Conservation (phyloP, 805 yeast species). For the Suhomyces faveliae region DNA sequence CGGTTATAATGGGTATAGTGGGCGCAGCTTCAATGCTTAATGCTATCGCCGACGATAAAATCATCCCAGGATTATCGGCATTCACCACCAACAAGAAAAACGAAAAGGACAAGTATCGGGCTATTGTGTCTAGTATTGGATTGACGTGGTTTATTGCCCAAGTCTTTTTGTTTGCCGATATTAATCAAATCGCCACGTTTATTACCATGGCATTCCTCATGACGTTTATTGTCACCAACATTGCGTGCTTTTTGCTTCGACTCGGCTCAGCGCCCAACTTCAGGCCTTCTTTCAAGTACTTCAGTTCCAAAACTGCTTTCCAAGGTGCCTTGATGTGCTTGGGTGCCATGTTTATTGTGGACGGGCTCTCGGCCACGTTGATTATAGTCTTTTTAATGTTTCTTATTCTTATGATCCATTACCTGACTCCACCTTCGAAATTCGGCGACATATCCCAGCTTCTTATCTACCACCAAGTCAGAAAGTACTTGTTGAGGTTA, state of each 20-base stretch:
- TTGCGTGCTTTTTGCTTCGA: conserved; percentile 87
- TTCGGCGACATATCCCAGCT: conserved; percentile 99
- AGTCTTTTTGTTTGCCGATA: conserved; percentile 80
- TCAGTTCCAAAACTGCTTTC: conserved; percentile 78
- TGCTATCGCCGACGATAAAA: conserved; percentile 86
- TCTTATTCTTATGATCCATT: conserved; percentile 78
- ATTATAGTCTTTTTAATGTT: conserved; percentile 64
- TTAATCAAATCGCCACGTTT: conserved; percentile 90
- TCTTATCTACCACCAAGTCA: conserved; percentile 91
- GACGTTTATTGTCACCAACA: conserved; percentile 92
- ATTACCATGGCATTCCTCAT: conserved; percentile 96
- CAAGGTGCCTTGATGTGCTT: conserved; percentile 69
- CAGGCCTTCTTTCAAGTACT: conserved; percentile 90
- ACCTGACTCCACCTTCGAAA: conserved; percentile 88
- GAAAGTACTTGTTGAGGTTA: conserved; percentile 80
- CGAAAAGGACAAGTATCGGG: conserved; percentile 42
- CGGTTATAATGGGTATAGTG: conserved; percentile 91
- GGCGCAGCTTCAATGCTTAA: conserved; percentile 92
- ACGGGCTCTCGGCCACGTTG: conserved; percentile 81
- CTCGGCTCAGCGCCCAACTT: conserved; percentile 97
- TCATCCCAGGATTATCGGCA: conserved; percentile 72
- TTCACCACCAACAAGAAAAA: conserved; percentile 47
- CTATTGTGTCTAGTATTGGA: conserved; percentile 64
- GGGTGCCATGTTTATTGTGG: conserved; percentile 90
- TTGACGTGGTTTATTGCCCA: conserved; percentile 85